Evolutionary conservation across 768 basidiomycete genomes (phyloP).

Genomic region (Phaeolepiota aurea): DNA sequence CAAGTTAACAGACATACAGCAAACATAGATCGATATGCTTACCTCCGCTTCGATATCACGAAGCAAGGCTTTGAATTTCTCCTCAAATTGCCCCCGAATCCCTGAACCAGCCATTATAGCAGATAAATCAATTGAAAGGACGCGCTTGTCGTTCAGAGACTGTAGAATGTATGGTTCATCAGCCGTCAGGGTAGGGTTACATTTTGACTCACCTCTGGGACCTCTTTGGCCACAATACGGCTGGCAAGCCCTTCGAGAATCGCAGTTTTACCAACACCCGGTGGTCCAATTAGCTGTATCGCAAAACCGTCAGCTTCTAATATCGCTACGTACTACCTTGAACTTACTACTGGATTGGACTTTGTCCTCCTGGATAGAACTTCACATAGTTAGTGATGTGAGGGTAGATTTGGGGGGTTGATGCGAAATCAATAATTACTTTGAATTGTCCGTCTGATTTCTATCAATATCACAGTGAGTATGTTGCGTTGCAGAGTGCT

Average conservation of each 20-base stretch:
- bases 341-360: slow-evolving; percentile 81
- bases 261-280: slow-evolving; percentile 90
- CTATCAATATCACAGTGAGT: too few relatives aligned
- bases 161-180: too few relatives aligned
- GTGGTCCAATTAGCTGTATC: slow-evolving; percentile 66
- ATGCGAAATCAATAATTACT: slow-evolving; percentile 38
- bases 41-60: slow-evolving; percentile 84
- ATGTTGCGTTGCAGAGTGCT: background rate
- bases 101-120: slow-evolving; percentile 86
- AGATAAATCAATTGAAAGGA: slow-evolving; percentile 78
- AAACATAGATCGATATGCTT: slow-evolving; percentile 15
- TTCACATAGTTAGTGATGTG: slow-evolving; percentile 14
- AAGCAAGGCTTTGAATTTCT: slow-evolving; percentile 87
- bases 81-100: slow-evolving; percentile 88
- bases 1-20: slow-evolving; percentile 6
- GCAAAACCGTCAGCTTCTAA: background rate
- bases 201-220: slow-evolving; percentile 83
- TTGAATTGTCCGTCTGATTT: slow-evolving; percentile 87
- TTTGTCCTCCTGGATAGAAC: slow-evolving; percentile 86
- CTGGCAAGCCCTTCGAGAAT: slow-evolving; percentile 86
- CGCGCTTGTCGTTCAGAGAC: slow-evolving; percentile 84
- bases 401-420: too few relatives aligned
- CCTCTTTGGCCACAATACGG: slow-evolving; percentile 81
- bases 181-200: slow-evolving; percentile 1
- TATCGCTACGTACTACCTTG: background rate